Conservation (phyloP, 331 rosid species). For the Malus hybrid region DNA sequence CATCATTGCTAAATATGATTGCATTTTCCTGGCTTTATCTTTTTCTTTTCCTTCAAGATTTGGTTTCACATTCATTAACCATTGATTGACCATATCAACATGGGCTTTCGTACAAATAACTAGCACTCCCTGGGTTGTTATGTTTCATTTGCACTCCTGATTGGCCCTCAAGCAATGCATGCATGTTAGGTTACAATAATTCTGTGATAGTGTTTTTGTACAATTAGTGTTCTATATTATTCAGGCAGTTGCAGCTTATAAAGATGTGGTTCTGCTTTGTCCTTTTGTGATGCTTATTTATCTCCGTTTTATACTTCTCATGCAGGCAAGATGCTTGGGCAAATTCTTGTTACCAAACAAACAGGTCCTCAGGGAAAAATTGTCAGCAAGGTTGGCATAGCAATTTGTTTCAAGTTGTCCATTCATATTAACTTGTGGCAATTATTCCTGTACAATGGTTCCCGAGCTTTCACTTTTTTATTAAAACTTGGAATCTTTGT, state of each 20-base stretch:
- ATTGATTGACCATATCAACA: background rate
- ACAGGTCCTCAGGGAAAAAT: constrained; percentile 91
- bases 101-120: background rate
- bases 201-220: background rate
- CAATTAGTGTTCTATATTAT: background rate
- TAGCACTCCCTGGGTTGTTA: background rate
- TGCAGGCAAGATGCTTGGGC: constrained; percentile 97
- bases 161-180: background rate
- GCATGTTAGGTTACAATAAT: background rate
- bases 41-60: background rate
- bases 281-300: background rate
- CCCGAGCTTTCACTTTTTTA: background rate
- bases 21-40: background rate
- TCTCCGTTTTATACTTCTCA: constrained; percentile 3
- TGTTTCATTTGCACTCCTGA: background rate
- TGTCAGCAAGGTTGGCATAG: constrained; percentile 75
- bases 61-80: background rate
- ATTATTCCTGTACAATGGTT: background rate
- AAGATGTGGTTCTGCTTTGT: background rate
- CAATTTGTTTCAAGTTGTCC: constrained; percentile 9
- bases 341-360: constrained; percentile 95
- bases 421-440: background rate
- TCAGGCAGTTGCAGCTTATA: background rate
- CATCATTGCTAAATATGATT: constrained; percentile 6
- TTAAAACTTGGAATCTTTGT: background rate